phyloP scores from a whole-genome alignment of 441 rosid genomes.

The Corymbia calophylla region DNA sequence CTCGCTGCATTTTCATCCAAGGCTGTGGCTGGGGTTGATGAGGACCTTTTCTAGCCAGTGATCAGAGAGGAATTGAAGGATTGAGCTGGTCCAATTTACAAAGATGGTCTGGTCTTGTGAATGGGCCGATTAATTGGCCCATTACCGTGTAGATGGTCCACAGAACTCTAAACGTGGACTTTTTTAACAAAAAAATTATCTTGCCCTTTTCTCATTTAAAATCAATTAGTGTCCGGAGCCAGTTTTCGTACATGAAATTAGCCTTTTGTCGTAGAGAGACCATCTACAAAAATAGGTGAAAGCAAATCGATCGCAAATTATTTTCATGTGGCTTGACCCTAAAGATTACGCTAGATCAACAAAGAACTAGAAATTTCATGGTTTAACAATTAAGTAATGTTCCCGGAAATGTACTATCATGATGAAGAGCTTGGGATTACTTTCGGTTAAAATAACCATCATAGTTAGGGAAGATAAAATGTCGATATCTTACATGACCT shows the following conservation, averaged over 20 bases:
- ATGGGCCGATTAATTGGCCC: background rate
- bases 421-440: background rate
- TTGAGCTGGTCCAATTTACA: background rate
- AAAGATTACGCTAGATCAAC: background rate
- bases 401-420: fast-evolving
- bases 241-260: background rate
- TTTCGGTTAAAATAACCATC: background rate
- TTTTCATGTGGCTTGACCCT: background rate
- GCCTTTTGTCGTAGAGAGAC: background rate
- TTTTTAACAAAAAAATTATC: background rate
- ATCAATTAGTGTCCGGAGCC: background rate
- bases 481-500: background rate
- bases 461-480: background rate
- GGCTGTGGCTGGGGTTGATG: background rate
- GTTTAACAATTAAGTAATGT: background rate
- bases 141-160: background rate
- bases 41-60: background rate
- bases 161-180: background rate
- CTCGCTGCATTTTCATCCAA: no score
- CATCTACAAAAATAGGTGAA: background rate
- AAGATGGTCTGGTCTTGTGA: background rate
- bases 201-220: background rate
- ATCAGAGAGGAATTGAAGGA: background rate
- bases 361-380: background rate
- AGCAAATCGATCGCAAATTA: background rate